Base-by-base conservation (phyloP, 106 monocot species). In the Dendrobium catenatum region DNA sequence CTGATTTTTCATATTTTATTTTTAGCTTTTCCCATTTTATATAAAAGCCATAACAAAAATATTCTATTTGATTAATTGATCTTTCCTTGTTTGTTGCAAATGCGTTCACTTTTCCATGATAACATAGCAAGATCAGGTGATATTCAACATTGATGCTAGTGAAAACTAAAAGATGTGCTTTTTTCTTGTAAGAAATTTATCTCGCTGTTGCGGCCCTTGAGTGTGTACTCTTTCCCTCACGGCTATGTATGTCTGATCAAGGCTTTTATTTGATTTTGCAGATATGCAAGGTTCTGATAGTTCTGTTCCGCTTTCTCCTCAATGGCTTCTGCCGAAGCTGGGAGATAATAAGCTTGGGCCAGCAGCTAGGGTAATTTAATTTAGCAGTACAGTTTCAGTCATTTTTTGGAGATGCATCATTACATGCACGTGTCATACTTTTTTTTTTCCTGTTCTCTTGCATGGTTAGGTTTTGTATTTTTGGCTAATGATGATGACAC, bases 311-410 rank as follows among this genome's bases (percentile, higher is more conserved):
- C 91, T 99, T 83, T 99, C 98, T 83, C 98, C 95, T 80, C 95
- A 95, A 75, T 99, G 98, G 98, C 98, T 99, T 87, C 83, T 93
- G 79, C 84, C 94, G 79, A 93, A 95, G 81, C 83, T 84, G 81
- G 93, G 83, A 42, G 95, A 93, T 66, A 89, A 66, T 46, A 95
- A 87, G 86, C 80, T 84, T 82, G 85, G 88, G 44, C 61, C 80
- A 68, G 75, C 79, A 44, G 54, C 77, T 79, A 82, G 82, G 91
- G 89, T 89, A 94, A 81, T 68, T 40, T 83, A 27, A 27, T 40
- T 43, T 70, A 33, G 80, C 2, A 33, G 37, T 55, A 13, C 43
- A 75, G 15, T 64, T 17, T 44, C 4, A 18, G 1, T 9, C 1
- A 37, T 48, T 66, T 55, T 42, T 70, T 33, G 3, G 33, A 37